Base-by-base conservation (phyloP, 805 yeast species). In the Candida takata region DNA sequence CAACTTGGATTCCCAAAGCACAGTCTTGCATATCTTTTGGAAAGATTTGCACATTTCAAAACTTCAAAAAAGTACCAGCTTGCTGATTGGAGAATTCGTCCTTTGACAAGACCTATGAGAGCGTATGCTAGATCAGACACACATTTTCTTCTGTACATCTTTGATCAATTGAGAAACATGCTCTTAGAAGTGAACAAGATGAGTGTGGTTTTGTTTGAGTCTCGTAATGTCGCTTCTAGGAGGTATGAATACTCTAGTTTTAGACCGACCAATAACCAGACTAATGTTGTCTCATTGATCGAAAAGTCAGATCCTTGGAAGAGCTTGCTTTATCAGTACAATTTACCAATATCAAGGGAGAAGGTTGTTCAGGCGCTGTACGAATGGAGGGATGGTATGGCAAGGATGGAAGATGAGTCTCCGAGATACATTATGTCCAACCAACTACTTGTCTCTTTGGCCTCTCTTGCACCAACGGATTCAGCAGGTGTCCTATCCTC, bases 21-120 rank as follows among this genome's bases (percentile, higher is more conserved):
- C 51, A 80, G 96, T 33, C 68, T 92, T 35, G 95, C 97, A 0
- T 85, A 75, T 54, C 64, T 92, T 32, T 66, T 92, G 35, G 95
- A 90, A 51, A 69, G 69, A 18, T 85, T 70, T 58, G 95, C 92
- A 4, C 69, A 74, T 29, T 92, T 92, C 59, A 77, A 76, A 44
- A 87, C 98, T 0, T 84, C 95, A 11, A 92, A 92, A 52, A 84
- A 88, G 61, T 92, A 88, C 61, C 99, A 92, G 61, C 63, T 88
- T 42, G 95, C 97, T 1, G 98, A 92, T 59, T 92, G 98, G 98
- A 74, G 98, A 55, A 61, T 80, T 6, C 70, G 98, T 45, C 98
- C 98, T 0, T 62, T 92, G 34, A 72, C 84, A 2, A 57, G 64
- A 8, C 77, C 84, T 26, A 81, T 92, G 88, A 59, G 67, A 41